Evolutionary conservation across 257 asterid genomes (phyloP), one percentile per base, ranked within the genome.

Genomic region (Knoxia roxburghii): DNA sequence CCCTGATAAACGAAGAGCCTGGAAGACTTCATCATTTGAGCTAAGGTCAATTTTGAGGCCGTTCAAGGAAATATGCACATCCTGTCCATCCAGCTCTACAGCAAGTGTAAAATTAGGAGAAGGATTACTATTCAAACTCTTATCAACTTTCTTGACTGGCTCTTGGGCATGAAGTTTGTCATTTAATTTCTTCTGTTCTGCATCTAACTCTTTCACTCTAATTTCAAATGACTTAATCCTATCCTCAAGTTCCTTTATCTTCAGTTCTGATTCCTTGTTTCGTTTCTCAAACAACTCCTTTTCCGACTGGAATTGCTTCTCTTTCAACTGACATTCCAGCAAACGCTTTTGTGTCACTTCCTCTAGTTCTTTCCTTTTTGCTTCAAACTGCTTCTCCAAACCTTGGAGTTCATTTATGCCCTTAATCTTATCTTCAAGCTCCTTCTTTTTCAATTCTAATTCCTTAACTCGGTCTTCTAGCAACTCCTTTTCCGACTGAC

Each of bases 81-180:
- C 70, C 61, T 64, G 78, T 35, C 88, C 86, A 69, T 84, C 84
- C 84, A 82, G 78, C 54, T 74, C 77, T 65, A 80, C 68, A 14
- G 37, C 61, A 45, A 77, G 75, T 70, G 58, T 75, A 20, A 70
- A 53, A 33, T 27, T 66, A 48, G 59, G 30, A 65, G 70, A 75
- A 64, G 60, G 49, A 62, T 11, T 20, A 53, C 15, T 29, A 20
- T 21, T 26, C 50, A 27, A 60, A 50, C 48, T 50, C 8, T 68
- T 61, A 26, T 70, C 43, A 68, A 74, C 77, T 18, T 74, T 73
- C 37, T 83, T 83, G 45, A 56, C 69, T 46, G 70, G 68, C 41
- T 77, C 56, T 2, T 37, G 57, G 37, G 61, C 69, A 71, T 32
- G 29, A 68, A 67, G 33, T 56, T 51, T 51, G 68, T 56, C 67